These are phyloP conservation scores for Beauveria scarabaeidicola DNA, from an alignment of 2,329 filamentous ascomycete species.

Conservation along the genomic window DNA sequence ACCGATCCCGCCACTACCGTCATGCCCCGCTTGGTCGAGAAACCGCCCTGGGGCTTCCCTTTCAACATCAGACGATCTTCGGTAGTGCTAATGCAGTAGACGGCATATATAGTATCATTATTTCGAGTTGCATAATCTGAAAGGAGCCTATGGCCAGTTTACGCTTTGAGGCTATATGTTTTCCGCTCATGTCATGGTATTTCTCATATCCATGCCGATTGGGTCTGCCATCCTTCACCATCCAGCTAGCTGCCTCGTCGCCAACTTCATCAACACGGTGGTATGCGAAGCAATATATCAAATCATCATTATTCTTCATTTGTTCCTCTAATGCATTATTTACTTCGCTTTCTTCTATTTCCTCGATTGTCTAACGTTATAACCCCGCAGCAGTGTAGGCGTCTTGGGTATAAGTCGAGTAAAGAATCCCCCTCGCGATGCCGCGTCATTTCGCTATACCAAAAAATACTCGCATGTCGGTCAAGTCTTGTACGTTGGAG, in stretches of 20 bases:
- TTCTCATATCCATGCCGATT: too few relatives aligned
- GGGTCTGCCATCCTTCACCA: too few relatives aligned
- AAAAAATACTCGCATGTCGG: background rate
- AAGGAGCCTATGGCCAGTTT: too few relatives aligned
- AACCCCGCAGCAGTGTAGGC: background rate
- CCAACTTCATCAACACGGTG: background rate
- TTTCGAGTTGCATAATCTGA: too few relatives aligned
- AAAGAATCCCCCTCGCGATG: background rate
- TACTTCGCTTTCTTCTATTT: background rate
- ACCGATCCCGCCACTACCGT: background rate
- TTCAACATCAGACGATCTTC: background rate
- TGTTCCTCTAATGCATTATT: background rate
- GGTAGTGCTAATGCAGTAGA: background rate
- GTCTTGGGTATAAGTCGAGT: background rate
- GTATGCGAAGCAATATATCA: background rate
- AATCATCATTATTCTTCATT: background rate
- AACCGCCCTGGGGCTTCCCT: background rate
- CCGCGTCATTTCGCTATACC: background rate
- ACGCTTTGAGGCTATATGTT: too few relatives aligned
- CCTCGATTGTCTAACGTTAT: background rate
- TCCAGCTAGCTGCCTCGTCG: too few relatives aligned
- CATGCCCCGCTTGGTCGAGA: conserved; percentile 2
- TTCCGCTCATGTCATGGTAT: too few relatives aligned
- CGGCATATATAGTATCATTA: too few relatives aligned
- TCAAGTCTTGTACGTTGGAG: background rate